Evolutionary conservation across 1,284 basidiomycete genomes (phyloP), one percentile per base, ranked within the genome.

Genomic region (Leccinum fuscescens): DNA sequence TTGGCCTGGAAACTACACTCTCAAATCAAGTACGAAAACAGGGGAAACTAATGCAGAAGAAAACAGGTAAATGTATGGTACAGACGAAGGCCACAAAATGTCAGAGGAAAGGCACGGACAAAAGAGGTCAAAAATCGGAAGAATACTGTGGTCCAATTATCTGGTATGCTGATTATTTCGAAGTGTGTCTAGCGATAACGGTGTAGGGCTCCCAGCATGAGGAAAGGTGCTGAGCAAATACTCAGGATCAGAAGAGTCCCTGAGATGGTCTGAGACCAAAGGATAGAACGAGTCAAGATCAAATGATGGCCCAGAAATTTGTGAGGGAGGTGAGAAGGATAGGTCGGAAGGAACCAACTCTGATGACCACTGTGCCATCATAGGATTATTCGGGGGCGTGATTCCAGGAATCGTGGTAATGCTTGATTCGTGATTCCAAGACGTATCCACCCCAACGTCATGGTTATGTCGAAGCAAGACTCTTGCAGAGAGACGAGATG

Each of bases 301-400:
- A 6, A 33, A 58, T 8, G 57, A 29, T 24, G 58, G 48, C 3
- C 2, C 57, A 35, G 60, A 24, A 46, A 31, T 35, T 33, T 59
- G 55, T 6, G 44, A 37, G 4, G 57, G 44, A 3, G 12, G 33
- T 15, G 39, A 35, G 42, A 57, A 51, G 31, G 59, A 31, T 24
- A 44, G 24, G n/a, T 56, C 22, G 27, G 39, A 12, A 39, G 46
- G 49, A 51, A 29, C 37, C 22, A 17, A 35, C 20, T 20, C 54
- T 12, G 48, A 55, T 56, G 54, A n/a, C 65, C 56, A 64, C 11
- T 60, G 46, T 15, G 58, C 11, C 49, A 54, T 37, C 53, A 31
- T 51, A 22, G 53, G 48, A 62, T 61, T 60, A 39, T 6, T 44
- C 39, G 46, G 22, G 12, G 54, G 29, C 31, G 20, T 15, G 17